Evolutionary conservation across 2,329 filamentous ascomycete genomes (phyloP).

Genomic region (Periglandula ipomoeae): DNA sequence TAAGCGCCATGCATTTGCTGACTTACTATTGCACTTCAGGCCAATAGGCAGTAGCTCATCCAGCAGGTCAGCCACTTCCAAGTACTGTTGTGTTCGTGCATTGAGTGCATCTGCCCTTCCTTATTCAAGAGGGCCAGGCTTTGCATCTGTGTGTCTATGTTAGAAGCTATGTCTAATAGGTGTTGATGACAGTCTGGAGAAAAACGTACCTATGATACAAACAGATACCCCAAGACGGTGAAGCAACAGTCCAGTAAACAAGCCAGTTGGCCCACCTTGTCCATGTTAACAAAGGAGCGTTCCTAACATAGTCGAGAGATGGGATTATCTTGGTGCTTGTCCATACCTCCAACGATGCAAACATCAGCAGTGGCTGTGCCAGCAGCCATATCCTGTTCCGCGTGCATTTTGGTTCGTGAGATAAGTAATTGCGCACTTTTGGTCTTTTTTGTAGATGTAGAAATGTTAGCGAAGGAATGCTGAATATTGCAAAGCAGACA

Average conservation of each 20-base stretch:
- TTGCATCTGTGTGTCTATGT: conserved; percentile 22
- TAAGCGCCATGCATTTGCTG: not conserved
- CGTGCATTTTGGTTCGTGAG: conserved; percentile 6
- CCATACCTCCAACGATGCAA: conserved; percentile 28
- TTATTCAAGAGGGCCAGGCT: conserved; percentile 27
- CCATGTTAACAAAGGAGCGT: not conserved
- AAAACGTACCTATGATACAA: conserved; percentile 25
- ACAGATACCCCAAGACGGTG: conserved; percentile 32
- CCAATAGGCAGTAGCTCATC: conserved; percentile 31
- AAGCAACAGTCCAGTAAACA: conserved; percentile 34
- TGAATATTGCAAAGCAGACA: not conserved
- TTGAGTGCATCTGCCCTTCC: conserved; percentile 40
- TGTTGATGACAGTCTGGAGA: too few species aligned
- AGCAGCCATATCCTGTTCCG: not conserved
- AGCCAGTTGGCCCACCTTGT: conserved; percentile 34
- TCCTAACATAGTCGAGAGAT: too few species aligned
- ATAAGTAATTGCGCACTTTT: too few species aligned
- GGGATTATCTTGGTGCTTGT: too few species aligned
- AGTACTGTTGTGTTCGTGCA: conserved; percentile 38
- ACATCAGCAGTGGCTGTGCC: conserved; percentile 20
- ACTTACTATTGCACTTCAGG: conserved; percentile 40
- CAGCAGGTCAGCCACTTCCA: conserved; percentile 34
- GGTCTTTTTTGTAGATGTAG: too few species aligned
- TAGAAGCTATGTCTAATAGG: not conserved
- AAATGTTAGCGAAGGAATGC: too few species aligned